Conservation (phyloP, 2,329 filamentous ascomycete species). For the Phaeosphaeria sp. region DNA sequence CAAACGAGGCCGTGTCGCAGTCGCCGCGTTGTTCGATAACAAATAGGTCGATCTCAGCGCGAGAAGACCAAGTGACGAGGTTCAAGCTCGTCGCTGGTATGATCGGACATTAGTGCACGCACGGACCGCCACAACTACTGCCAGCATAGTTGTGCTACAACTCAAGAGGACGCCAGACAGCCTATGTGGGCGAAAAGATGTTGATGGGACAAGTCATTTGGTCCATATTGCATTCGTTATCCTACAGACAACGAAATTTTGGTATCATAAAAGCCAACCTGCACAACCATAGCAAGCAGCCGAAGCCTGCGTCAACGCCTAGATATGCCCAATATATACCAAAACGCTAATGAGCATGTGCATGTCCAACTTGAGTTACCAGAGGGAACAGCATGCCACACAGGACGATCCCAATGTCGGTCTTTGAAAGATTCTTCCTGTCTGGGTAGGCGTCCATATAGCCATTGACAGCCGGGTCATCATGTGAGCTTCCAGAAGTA, state of each 20-base stretch:
- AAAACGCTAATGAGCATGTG: conserved; percentile 59
- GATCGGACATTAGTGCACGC: too few relatives aligned
- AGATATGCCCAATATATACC: conserved; percentile 4
- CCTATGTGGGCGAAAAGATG: too few relatives aligned
- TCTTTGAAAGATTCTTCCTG: conserved; percentile 57
- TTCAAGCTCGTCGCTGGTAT: too few relatives aligned
- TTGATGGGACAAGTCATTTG: not conserved
- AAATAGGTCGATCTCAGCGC: too few relatives aligned
- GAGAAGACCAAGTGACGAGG: too few relatives aligned
- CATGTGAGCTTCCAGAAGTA: conserved; percentile 41
- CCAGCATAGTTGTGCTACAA: too few relatives aligned
- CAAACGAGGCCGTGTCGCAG: not conserved
- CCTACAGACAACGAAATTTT: conserved; percentile 5
- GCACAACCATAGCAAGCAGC: not conserved
- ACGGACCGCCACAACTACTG: too few relatives aligned
- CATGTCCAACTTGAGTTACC: conserved; percentile 77
- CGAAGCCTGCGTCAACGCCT: conserved; percentile 13
- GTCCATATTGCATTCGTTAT: not conserved
- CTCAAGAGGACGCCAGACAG: too few relatives aligned
- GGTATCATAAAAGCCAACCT: conserved; percentile 8
- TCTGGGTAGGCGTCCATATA: conserved; percentile 61
- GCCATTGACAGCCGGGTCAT: conserved; percentile 50
- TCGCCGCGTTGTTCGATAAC: not conserved
- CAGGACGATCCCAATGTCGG: conserved; percentile 68
- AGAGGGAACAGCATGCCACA: conserved; percentile 80